phyloP scores from a whole-genome alignment of 169 alveolate genomes.

The Fabrea salina region DNA sequence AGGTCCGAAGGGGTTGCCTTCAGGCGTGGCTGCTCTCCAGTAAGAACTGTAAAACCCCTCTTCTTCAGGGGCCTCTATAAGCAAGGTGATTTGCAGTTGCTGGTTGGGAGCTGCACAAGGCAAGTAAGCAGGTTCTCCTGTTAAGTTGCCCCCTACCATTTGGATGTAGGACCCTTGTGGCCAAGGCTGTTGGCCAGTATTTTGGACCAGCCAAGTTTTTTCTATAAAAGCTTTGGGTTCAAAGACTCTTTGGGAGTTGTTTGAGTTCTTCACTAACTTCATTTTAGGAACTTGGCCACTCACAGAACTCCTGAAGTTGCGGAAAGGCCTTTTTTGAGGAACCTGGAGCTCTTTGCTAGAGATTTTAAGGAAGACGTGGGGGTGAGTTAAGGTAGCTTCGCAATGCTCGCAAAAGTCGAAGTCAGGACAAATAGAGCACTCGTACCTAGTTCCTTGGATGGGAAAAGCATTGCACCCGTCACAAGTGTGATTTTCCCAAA shows the following conservation, averaged over 20 bases:
- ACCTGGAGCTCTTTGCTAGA: neutral
- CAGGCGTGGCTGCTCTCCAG: constrained; percentile 21
- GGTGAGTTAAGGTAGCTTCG: constrained; percentile 46
- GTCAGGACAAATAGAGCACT: constrained; percentile 73
- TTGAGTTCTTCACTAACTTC: no score
- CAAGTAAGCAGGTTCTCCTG: neutral
- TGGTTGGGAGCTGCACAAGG: neutral
- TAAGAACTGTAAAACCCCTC: constrained; percentile 27
- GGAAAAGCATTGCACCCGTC: constrained; percentile 75
- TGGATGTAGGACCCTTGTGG: constrained; percentile 7
- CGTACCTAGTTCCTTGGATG: constrained; percentile 70
- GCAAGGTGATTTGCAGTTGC: neutral
- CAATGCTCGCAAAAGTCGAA: constrained; percentile 81
- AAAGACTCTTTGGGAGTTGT: no score
- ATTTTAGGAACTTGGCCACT: no score
- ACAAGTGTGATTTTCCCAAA: constrained; percentile 46
- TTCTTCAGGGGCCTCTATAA: neutral
- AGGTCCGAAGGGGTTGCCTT: constrained; percentile 23
- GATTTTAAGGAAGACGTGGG: constrained; percentile 70
- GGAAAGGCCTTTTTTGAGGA: no score
- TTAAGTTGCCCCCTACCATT: neutral
- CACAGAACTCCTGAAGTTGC: no score
- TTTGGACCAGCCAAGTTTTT: constrained; percentile 19
- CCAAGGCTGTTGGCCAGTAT: constrained; percentile 18
- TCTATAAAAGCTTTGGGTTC: no score